Evolutionary conservation across 495 filamentous ascomycete species (phyloP).

Genomic region (Letharia lupina): DNA sequence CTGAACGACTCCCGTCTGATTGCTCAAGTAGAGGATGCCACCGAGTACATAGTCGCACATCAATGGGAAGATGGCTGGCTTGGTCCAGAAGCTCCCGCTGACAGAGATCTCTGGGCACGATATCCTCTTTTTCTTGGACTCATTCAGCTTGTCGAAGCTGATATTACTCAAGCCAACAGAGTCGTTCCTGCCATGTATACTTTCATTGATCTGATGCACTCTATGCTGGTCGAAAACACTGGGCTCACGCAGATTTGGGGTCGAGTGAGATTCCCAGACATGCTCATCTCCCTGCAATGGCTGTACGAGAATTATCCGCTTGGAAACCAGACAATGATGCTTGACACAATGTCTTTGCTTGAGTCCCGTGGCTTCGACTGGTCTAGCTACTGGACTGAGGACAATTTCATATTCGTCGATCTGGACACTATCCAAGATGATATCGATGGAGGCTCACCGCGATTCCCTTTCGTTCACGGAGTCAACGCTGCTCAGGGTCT

Average conservation of each 20-base stretch:
- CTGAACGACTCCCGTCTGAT: constrained; percentile 49
- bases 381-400: constrained; percentile 37
- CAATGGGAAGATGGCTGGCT: constrained; percentile 55
- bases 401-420: constrained; percentile 35
- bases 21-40: constrained; percentile 40
- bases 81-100: constrained; percentile 42
- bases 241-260: constrained; percentile 43
- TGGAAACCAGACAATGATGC: constrained; percentile 28
- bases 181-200: constrained; percentile 32
- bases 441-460: constrained; percentile 23
- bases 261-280: constrained; percentile 42
- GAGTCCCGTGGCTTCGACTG: constrained; percentile 35
- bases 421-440: constrained; percentile 30
- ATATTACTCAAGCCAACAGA: constrained; percentile 23
- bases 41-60: constrained; percentile 43
- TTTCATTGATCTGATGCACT: constrained; percentile 33
- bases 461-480: constrained; percentile 38
- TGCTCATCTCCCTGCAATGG: constrained; percentile 47
- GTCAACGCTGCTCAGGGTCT: constrained; percentile 46
- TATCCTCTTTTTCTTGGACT: constrained; percentile 47
- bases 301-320: constrained; percentile 41
- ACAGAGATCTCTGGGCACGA: constrained; percentile 47
- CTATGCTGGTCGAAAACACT: constrained; percentile 44
- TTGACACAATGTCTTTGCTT: constrained; percentile 41
- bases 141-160: constrained; percentile 38